Percentiles rank a stretch among this genome's conserved stretches.
Evolutionary conservation across 2,329 filamentous ascomycete species (phyloP).

Genomic region (Sclerotinia spermophila): DNA sequence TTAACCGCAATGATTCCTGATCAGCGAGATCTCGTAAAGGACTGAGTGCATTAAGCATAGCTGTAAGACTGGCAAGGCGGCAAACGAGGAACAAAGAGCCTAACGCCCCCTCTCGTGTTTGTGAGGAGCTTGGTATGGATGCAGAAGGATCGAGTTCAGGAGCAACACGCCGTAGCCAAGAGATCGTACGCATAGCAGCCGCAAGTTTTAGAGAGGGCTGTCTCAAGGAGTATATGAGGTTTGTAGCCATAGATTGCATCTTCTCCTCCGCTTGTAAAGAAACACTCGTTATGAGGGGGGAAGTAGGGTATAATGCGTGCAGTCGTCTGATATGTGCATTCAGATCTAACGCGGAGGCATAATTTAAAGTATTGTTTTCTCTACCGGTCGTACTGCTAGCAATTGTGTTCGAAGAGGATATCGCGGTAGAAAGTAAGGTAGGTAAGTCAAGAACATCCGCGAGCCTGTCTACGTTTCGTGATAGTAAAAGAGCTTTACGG

Average conservation of each 20-base stretch:
- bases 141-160: constrained; percentile 64
- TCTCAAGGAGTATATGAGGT: constrained; percentile 75
- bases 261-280: constrained; percentile 75
- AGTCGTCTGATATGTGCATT: constrained; percentile 90
- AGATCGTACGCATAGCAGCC: constrained; percentile 82
- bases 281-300: constrained; percentile 69
- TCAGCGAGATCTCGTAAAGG: constrained; percentile 87
- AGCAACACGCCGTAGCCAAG: constrained; percentile 83
- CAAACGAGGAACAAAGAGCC: constrained; percentile 86
- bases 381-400: constrained; percentile 39
- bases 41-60: constrained; percentile 76
- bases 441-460: constrained; percentile 91
- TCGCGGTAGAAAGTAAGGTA: constrained; percentile 75
- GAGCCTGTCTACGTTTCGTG: constrained; percentile 82
- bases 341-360: constrained; percentile 84
- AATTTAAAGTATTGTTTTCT: constrained; percentile 58
- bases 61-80: constrained; percentile 72
- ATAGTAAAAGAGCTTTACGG: constrained; percentile 74
- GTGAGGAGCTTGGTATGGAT: constrained; percentile 24
- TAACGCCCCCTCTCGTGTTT: constrained; percentile 60
- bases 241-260: constrained; percentile 83
- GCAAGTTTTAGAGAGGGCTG: constrained; percentile 80
- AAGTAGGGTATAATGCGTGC: constrained; percentile 76
- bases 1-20: constrained; percentile 62
- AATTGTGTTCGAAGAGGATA: constrained; percentile 48